Evolutionary conservation across 2,329 filamentous ascomycete genomes (phyloP).

Genomic region (Nigrograna mackinnonii): DNA sequence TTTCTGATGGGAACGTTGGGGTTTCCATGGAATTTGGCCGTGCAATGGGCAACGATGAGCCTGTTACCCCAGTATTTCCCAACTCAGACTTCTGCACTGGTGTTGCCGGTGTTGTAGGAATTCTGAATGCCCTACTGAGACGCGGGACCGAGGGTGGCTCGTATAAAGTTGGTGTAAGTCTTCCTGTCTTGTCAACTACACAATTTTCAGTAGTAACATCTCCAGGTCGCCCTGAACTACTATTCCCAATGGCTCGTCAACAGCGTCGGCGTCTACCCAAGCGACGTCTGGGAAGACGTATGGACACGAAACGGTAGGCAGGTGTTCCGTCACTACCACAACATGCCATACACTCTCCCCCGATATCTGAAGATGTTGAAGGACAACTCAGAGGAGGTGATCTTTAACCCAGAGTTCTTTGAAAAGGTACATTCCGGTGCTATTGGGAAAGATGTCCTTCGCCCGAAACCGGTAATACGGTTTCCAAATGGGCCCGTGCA

Average conservation of each 20-base stretch:
- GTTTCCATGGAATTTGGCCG: constrained; percentile 52
- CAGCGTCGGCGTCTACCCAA: constrained; percentile 37
- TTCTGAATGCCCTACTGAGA: constrained; percentile 47
- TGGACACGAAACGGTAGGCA: constrained; percentile 50
- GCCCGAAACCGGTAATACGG: constrained; percentile 50
- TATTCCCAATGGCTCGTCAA: constrained; percentile 42
- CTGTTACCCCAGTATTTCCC: constrained; percentile 50
- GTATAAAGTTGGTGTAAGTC: constrained; percentile 46
- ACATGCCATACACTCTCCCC: constrained; percentile 49
- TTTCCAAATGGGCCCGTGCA: constrained; percentile 34
- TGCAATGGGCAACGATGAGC: constrained; percentile 51
- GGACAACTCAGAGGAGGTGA: constrained; percentile 38
- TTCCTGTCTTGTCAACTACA: neutral
- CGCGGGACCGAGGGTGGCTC: constrained; percentile 45
- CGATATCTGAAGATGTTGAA: constrained; percentile 45
- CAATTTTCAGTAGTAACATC: constrained; percentile 1
- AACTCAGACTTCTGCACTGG: constrained; percentile 53
- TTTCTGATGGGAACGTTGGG: constrained; percentile 51
- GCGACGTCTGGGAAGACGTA: constrained; percentile 52
- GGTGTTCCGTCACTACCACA: constrained; percentile 56
- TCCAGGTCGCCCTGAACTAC: constrained; percentile 38
- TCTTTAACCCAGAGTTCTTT: constrained; percentile 56
- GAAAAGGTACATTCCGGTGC: constrained; percentile 44
- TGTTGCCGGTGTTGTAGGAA: constrained; percentile 43
- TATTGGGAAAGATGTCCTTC: constrained; percentile 42